Evolutionary conservation across 2,329 filamentous ascomycete genomes (phyloP).

Genomic region (Plenodomus lindquistii): DNA sequence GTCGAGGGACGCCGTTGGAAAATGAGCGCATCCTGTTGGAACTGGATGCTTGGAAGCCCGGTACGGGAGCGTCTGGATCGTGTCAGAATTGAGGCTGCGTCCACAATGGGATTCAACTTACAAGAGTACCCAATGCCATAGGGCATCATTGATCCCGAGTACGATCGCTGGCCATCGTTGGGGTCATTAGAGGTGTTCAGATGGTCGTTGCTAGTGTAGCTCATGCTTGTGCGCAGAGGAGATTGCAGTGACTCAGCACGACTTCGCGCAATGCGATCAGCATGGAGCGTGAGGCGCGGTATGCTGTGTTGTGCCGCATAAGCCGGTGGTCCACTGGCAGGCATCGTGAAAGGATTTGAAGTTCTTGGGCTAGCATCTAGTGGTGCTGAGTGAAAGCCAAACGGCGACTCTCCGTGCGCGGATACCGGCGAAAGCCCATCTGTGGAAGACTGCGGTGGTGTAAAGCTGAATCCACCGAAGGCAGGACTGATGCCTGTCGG

Average conservation of each 20-base stretch:
- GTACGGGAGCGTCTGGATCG: slow-evolving; percentile 41
- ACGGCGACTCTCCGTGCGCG: slow-evolving; percentile 47
- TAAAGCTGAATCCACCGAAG: slow-evolving; percentile 69
- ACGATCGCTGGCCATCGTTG: slow-evolving; percentile 28
- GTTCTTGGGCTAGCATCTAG: slow-evolving; percentile 43
- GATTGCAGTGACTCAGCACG: slow-evolving; percentile 50
- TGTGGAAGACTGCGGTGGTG: slow-evolving; percentile 56
- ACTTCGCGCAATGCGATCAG: slow-evolving; percentile 47
- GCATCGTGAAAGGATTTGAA: slow-evolving; percentile 46
- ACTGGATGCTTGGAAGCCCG: slow-evolving; percentile 45
- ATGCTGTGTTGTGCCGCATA: slow-evolving; percentile 46
- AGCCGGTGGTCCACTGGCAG: slow-evolving; percentile 34
- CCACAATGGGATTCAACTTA: slow-evolving; percentile 16
- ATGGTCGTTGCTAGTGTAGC: slow-evolving; percentile 43
- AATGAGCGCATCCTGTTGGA: slow-evolving; percentile 46
- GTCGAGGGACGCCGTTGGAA: slow-evolving; percentile 43
- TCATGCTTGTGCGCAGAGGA: slow-evolving; percentile 52
- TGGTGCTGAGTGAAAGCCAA: slow-evolving; percentile 43
- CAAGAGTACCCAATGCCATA: slow-evolving; percentile 47
- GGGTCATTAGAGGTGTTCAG: slow-evolving; percentile 30
- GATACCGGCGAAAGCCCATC: slow-evolving; percentile 52
- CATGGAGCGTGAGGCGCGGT: slow-evolving; percentile 49
- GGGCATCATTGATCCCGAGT: slow-evolving; percentile 42
- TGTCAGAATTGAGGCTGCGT: slow-evolving; percentile 14
- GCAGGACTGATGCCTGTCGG: slow-evolving; percentile 68